A percentile compares a stretch with the other conserved stretches of the same genome.
Evolutionary conservation across 345 rosid genomes (phyloP).

Genomic region (Eucalyptus camaldulensis): DNA sequence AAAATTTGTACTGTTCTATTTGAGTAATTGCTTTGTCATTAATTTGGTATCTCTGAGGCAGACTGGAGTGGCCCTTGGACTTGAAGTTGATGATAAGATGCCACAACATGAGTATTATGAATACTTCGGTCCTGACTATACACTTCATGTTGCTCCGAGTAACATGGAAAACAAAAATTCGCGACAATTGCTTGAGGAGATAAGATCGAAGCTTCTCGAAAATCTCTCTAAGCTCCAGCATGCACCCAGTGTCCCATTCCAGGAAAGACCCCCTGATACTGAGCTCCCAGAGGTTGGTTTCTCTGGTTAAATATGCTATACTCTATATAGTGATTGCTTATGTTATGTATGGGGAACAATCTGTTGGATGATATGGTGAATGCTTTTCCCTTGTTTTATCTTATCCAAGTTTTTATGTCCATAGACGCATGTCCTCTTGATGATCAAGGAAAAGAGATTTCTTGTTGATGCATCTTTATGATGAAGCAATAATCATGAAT

Average conservation of each 20-base stretch:
- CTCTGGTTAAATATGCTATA: not conserved
- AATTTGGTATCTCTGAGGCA: conserved; percentile 3
- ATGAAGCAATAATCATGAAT: not conserved
- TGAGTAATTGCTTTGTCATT: not conserved
- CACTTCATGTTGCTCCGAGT: conserved; percentile 64
- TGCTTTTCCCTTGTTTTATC: not conserved
- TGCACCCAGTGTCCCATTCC: conserved; percentile 95
- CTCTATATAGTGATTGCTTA: not conserved
- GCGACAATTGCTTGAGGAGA: conserved; percentile 64
- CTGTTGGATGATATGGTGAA: not conserved
- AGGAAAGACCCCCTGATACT: conserved; percentile 80
- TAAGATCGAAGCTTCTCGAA: conserved; percentile 70
- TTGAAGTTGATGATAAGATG: conserved; percentile 61
- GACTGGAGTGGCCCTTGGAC: conserved; percentile 64
- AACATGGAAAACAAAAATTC: conserved; percentile 68
- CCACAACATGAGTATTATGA: conserved; percentile 58
- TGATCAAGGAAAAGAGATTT: not conserved
- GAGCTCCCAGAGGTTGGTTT: conserved; percentile 55
- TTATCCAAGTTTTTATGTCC: not conserved
- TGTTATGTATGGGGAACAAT: not conserved
- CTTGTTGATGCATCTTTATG: not conserved
- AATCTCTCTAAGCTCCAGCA: conserved; percentile 89
- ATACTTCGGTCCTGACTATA: conserved; percentile 55
- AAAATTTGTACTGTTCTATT: not conserved
- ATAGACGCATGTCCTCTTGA: not conserved